Evolutionary conservation across 2,329 filamentous ascomycete genomes (phyloP), one percentile per base, ranked within the genome.

Genomic region (Fusarium nisikadoi): DNA sequence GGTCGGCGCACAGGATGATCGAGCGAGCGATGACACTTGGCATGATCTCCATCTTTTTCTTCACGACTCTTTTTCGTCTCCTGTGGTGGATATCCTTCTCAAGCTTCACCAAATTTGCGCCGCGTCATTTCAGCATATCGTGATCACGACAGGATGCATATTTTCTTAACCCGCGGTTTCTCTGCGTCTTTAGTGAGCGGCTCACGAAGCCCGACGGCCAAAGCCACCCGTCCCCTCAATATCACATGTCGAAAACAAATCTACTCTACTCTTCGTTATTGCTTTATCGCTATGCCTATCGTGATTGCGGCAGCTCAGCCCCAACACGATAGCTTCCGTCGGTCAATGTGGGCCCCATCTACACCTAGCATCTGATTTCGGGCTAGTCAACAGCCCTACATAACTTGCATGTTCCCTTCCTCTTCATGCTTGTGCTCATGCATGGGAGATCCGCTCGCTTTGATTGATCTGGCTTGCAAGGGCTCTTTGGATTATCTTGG

Each of bases 381-480:
- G 45, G 60, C 60, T 70, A 72, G 46, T 36, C 41, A 7, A 46
- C 50, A 70, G 69, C 69, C 60, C 55, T 72, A 66, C 67, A 69
- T 62, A 62, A 66, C 31, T 59, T 59, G 36, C 46, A 43, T 23
- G 61, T 33, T 45, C 38, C 38, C 33, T 31, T 42, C 46, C 16
- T 27, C 27, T 49, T 17, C 20, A 49, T 52, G 62, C 57, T 52
- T 38, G 36, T 39, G 27, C 29, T 47, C 36, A 42, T 52, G 62
- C 50, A 45, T 38, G 25, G 46, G 31, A 61, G 59, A 72, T 56
- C 69, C 56, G 43, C 31, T 53, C 46, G 46, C 17, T 50, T 65
- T 41, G 27, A 12, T 58, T 46, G 23, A 59, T 59, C 50, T 56
- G 33, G 45, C 38, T 29, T 45, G 38, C 38, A 53, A 68, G 45